Evolutionary conservation across 2,329 filamentous ascomycete species (phyloP), one percentile per base, ranked within the genome.

Genomic region (Colletotrichum camelliae): DNA sequence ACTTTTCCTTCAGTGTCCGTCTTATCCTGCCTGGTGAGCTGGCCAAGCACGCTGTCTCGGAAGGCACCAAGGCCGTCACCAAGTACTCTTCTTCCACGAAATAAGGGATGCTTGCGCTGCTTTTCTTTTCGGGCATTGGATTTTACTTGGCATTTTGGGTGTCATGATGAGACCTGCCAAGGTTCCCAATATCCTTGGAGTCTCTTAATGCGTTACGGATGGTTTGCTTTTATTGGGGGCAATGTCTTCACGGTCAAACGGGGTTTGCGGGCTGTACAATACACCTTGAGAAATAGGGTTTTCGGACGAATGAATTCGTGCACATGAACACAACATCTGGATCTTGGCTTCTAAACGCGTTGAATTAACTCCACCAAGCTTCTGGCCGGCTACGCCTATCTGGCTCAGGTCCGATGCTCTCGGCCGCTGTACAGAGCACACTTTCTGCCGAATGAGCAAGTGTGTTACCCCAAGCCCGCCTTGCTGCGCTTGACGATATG

Each of bases 21-120:
- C 93, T 99, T 78, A 99, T 99, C 89, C 94, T 99, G 70, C 97
- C 97, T 62, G 97, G 97, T 90, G 97, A 99, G 90, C 93, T 99
- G 82, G 97, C 97, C 87, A 99, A 99, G 94, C 97, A 99, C 89
- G 97, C 97, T 81, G 97, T 99, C 65, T 99, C 97, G 82, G 97
- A 99, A 91, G 97, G 97, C 85, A 99, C 97, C 87, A 99, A 99
- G 95, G 97, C 97, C 75, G 97, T 99, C 82, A 99, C 97, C 92
- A 99, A 99, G 94, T 99, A 98, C 93, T 98, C 96, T 81, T 98
- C 96, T 77, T 98, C 96, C 85, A 97, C 96, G 89, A 99, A 98
- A 95, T 98, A 98, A 92, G 88, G 81, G 81, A 78, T 85, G 61
- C 73, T 75, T 87, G 86, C 82, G 83, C 88, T 91, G 90, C 91